Percentiles rank a stretch among this genome's conserved stretches.
Conservation (phyloP, 306 rosid genomes). For the Cajanus cajan region DNA sequence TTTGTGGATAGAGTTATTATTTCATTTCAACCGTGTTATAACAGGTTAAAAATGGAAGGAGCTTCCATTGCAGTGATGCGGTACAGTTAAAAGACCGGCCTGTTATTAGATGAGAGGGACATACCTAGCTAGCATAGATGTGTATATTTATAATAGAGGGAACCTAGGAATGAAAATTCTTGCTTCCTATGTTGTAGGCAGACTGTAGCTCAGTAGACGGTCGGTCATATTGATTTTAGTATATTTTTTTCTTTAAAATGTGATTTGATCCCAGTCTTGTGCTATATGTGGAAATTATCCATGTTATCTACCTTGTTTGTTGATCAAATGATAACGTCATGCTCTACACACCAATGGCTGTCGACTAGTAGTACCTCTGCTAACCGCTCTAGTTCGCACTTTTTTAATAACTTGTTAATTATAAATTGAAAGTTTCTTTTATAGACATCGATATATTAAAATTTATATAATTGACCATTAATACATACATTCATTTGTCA, state of each 20-base stretch:
- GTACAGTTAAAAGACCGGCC: constrained; percentile 23
- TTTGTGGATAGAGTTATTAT: background rate
- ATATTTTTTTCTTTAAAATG: constrained; percentile 38
- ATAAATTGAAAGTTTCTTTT: background rate
- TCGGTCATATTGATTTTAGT: constrained; percentile 64
- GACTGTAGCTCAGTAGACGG: constrained; percentile 53
- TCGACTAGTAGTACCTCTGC: background rate
- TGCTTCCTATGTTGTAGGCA: constrained; percentile 58
- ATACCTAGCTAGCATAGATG: constrained; percentile 50
- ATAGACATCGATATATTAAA: background rate
- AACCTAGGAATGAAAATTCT: constrained; percentile 61
- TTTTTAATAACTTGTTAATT: background rate
- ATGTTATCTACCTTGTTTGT: constrained; percentile 51
- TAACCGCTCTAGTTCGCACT: background rate
- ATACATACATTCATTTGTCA: background rate
- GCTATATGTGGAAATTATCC: constrained; percentile 69
- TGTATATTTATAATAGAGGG: constrained; percentile 68
- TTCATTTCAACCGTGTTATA: constrained; percentile 11
- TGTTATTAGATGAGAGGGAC: constrained; percentile 37
- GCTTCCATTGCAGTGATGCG: constrained; percentile 24
- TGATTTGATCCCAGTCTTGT: constrained; percentile 55
- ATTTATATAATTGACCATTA: background rate
- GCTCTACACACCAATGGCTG: background rate
- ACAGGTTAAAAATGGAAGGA: constrained; percentile 59
- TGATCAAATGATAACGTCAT: constrained; percentile 31